phyloP scores from a whole-genome alignment of 371 early-diverging fungal species.

The Syncephalastrum monosporum region DNA sequence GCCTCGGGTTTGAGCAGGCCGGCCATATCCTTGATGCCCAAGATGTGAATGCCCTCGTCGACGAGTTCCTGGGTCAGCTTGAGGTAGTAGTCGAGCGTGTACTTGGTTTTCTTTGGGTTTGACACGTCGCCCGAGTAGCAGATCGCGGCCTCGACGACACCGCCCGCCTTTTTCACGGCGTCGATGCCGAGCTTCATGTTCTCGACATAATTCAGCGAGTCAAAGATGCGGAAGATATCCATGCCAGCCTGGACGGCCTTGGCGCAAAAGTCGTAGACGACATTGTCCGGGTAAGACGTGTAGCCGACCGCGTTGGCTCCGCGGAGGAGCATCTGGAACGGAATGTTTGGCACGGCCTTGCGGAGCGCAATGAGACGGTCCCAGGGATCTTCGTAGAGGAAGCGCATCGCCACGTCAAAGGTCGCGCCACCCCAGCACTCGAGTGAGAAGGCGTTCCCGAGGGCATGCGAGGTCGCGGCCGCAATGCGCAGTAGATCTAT shows the following conservation, averaged over 20 bases:
- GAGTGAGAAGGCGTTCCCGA: conserved; percentile 84
- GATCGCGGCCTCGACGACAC: conserved; percentile 91
- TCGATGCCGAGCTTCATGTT: conserved; percentile 93
- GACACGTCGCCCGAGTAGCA: conserved; percentile 94
- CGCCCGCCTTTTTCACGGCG: conserved; percentile 92
- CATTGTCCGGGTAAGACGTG: conserved; percentile 96
- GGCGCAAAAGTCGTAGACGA: conserved; percentile 92
- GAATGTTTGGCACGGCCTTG: conserved; percentile 89
- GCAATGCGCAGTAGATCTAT: conserved; percentile 77
- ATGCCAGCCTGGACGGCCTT: conserved; percentile 88
- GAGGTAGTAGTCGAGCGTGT: conserved; percentile 89
- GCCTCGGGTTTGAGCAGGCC: conserved; percentile 92
- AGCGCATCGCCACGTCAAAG: conserved; percentile 94
- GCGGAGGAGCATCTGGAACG: conserved; percentile 97
- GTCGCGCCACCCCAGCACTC: conserved; percentile 97
- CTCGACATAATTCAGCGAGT: conserved; percentile 92
- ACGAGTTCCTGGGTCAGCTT: conserved; percentile 87
- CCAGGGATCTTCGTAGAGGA: conserved; percentile 95
- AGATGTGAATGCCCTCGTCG: conserved; percentile 88
- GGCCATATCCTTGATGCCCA: conserved; percentile 98
- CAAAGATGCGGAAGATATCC: conserved; percentile 96
- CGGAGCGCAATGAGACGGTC: conserved; percentile 82
- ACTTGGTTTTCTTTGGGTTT: conserved; percentile 73
- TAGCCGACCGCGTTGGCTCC: conserved; percentile 98
- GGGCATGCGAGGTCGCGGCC: conserved; percentile 83